Evolutionary conservation across 257 asterid species (phyloP).

Genomic region (Solanum verrucosum): DNA sequence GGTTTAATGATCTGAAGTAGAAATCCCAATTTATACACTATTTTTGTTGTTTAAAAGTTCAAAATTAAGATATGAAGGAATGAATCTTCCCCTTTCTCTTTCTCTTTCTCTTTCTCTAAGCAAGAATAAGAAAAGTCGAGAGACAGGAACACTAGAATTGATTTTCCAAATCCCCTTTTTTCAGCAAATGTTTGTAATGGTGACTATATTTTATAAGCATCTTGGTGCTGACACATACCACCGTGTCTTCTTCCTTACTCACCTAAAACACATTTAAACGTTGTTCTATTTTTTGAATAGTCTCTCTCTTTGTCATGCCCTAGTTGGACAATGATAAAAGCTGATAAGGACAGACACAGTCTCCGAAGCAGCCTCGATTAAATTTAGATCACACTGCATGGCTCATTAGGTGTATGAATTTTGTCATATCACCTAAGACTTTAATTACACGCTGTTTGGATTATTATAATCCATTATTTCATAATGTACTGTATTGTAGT

Average conservation of each 20-base stretch:
- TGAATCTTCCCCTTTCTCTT: not conserved
- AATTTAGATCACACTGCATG: no score
- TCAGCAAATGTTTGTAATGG: slow-evolving; percentile 7
- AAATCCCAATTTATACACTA: not conserved
- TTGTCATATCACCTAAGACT: no score
- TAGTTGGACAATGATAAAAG: slow-evolving; percentile 37
- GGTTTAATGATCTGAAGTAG: not conserved
- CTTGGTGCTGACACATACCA: slow-evolving; percentile 26
- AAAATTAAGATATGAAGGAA: not conserved
- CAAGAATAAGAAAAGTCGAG: not conserved
- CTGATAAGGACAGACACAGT: slow-evolving; percentile 9
- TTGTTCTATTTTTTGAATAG: slow-evolving; percentile 2
- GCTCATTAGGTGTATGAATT: no score
- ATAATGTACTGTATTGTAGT: no score
- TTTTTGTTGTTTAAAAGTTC: not conserved
- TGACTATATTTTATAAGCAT: not conserved
- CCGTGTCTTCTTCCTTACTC: slow-evolving; percentile 25
- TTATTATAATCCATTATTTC: no score
- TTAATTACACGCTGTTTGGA: no score
- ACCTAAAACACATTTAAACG: slow-evolving; percentile 15
- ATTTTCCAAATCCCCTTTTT: not conserved
- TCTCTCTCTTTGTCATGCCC: slow-evolving; percentile 24
- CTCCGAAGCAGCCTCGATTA: no score
- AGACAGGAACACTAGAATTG: not conserved
- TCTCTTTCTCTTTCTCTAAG: not conserved